These are phyloP conservation scores for Andrographis paniculata DNA, from an alignment of 305 asterid species.

Conservation along the genomic window DNA sequence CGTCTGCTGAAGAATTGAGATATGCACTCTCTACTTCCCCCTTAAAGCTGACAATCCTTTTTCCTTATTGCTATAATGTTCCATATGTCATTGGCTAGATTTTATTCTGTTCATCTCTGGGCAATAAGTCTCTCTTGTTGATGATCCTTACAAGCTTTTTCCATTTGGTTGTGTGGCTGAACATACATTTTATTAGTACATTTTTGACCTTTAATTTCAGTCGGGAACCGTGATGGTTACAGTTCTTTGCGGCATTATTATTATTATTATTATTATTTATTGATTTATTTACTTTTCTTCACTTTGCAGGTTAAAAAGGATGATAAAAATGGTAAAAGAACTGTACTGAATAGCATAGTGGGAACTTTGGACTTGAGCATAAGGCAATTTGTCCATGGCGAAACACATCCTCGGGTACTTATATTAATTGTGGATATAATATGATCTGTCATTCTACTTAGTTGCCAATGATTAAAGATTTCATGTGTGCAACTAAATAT, in stretches of 20 bases:
- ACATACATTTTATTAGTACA: slow-evolving; percentile 2
- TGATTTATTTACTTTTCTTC: not conserved
- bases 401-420: slow-evolving; percentile 77
- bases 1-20: not conserved
- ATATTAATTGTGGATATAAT: slow-evolving; percentile 13
- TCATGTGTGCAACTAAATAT: not conserved
- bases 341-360: slow-evolving; percentile 75
- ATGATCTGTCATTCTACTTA: not conserved
- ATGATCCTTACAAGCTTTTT: slow-evolving; percentile 8
- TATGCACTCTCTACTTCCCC: not conserved
- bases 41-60: not conserved
- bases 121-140: not conserved
- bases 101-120: not conserved
- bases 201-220: slow-evolving; percentile 11
- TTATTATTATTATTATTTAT: too few relatives aligned
- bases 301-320: slow-evolving; percentile 67
- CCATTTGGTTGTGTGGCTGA: not conserved
- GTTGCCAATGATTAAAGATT: not conserved
- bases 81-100: not conserved
- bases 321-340: slow-evolving; percentile 72
- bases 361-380: slow-evolving; percentile 83
- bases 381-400: slow-evolving; percentile 72
- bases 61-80: not conserved
- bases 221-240: slow-evolving; percentile 4
- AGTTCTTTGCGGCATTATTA: not conserved